A percentile compares a stretch with the other conserved stretches of the same genome.
These are phyloP conservation scores for Oryza australiensis DNA, from an alignment of 176 grass and related monocot genomes.

Conservation along the genomic window DNA sequence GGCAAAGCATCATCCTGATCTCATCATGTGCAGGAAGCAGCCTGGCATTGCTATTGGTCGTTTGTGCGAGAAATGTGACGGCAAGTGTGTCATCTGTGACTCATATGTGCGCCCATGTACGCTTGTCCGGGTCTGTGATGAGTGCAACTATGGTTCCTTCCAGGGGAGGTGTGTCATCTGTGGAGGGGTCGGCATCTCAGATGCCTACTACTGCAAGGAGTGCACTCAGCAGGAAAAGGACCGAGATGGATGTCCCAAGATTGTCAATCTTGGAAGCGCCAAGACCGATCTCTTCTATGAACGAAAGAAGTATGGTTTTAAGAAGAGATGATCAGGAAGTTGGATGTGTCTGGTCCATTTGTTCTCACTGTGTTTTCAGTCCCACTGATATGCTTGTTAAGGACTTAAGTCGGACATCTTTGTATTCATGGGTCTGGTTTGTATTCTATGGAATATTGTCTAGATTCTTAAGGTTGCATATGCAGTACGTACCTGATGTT, in stretches of 20 bases:
- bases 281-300: constrained; percentile 92
- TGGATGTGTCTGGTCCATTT: background rate
- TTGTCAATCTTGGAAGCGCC: constrained; percentile 82
- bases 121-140: constrained; percentile 71
- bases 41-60: constrained; percentile 76
- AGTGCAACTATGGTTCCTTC: constrained; percentile 87
- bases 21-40: constrained; percentile 89
- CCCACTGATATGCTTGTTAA: background rate
- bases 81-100: constrained; percentile 82
- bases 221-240: constrained; percentile 91
- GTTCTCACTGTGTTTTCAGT: background rate
- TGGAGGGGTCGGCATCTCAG: constrained; percentile 78
- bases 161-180: constrained; percentile 88
- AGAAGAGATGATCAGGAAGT: constrained; percentile 39
- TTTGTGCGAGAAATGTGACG: constrained; percentile 76
- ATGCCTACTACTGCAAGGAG: constrained; percentile 89
- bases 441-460: background rate
- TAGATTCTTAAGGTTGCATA: background rate
- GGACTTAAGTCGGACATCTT: background rate
- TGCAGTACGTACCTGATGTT: constrained; percentile 1
- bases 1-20: constrained; percentile 87
- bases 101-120: constrained; percentile 78
- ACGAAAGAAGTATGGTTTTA: constrained; percentile 61
- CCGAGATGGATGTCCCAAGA: constrained; percentile 77
- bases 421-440: background rate